Percentiles rank a stretch among this genome's conserved stretches.
These are phyloP conservation scores for Penicillium sclerotiorum DNA, from an alignment of 2,329 filamentous ascomycete genomes.

Conservation along the genomic window DNA sequence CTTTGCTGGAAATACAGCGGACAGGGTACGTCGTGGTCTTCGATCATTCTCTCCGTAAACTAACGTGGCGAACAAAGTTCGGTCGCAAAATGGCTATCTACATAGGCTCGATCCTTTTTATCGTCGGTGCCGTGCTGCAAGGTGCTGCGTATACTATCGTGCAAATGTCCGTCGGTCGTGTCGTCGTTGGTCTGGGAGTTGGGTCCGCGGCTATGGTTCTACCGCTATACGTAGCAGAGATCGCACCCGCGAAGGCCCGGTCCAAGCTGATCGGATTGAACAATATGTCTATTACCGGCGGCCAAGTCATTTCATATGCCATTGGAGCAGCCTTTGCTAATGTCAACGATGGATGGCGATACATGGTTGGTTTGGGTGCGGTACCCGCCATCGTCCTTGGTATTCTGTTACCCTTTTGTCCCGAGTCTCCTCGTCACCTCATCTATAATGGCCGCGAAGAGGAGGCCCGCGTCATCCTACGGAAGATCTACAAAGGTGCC, in stretches of 20 bases:
- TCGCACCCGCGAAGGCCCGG: slow-evolving; percentile 54
- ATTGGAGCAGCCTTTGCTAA: slow-evolving; percentile 47
- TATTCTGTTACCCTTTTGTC: slow-evolving; percentile 51
- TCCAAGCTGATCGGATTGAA: slow-evolving; percentile 45
- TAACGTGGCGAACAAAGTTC: slow-evolving; percentile 20
- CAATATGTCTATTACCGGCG: slow-evolving; percentile 51
- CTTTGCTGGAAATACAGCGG: slow-evolving; percentile 40
- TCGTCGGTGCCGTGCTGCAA: slow-evolving; percentile 42
- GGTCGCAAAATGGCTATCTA: slow-evolving; percentile 48
- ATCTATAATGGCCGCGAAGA: slow-evolving; percentile 21
- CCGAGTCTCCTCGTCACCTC: slow-evolving; percentile 29
- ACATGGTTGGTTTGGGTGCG: slow-evolving; percentile 54
- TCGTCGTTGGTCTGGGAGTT: slow-evolving; percentile 55
- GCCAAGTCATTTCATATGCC: slow-evolving; percentile 47
- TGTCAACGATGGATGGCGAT: slow-evolving; percentile 52
- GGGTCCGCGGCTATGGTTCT: slow-evolving; percentile 53
- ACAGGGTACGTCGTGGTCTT: slow-evolving; percentile 36
- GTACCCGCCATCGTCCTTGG: slow-evolving; percentile 51
- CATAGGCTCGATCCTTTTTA: slow-evolving; percentile 45
- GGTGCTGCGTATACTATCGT: slow-evolving; percentile 41
- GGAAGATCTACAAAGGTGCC: slow-evolving; percentile 30
- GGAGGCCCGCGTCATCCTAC: slow-evolving; percentile 37
- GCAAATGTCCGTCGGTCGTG: slow-evolving; percentile 50
- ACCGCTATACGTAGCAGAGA: slow-evolving; percentile 53
- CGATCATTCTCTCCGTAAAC: not conserved